phyloP scores from a whole-genome alignment of 1,284 basidiomycete genomes.

The Melanopsichium pennsylvanicum region DNA sequence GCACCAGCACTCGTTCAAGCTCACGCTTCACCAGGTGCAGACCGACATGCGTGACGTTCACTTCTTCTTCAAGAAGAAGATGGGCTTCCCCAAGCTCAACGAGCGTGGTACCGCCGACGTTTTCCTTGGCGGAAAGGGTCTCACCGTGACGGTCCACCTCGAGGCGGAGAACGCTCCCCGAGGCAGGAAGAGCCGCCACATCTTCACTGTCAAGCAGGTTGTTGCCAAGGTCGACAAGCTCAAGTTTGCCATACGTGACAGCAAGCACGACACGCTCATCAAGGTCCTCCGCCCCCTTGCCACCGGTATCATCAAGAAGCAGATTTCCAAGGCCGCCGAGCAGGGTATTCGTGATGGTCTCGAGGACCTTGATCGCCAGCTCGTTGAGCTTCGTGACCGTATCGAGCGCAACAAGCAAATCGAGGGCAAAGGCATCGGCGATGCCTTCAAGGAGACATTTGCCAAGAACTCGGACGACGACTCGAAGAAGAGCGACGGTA shows the following conservation, averaged over 20 bases:
- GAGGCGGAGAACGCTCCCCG: slow-evolving; percentile 71
- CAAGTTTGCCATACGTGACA: slow-evolving; percentile 88
- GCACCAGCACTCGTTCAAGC: slow-evolving; percentile 59
- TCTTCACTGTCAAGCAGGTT: slow-evolving; percentile 81
- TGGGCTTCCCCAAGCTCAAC: slow-evolving; percentile 78
- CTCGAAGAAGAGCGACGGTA: slow-evolving; percentile 59
- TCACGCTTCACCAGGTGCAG: slow-evolving; percentile 78
- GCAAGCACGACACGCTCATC: slow-evolving; percentile 88
- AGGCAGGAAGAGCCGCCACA: slow-evolving; percentile 66
- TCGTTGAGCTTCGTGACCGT: slow-evolving; percentile 78
- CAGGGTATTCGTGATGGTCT: slow-evolving; percentile 80
- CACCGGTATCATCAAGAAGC: slow-evolving; percentile 79
- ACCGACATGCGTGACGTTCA: slow-evolving; percentile 91
- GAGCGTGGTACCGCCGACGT: slow-evolving; percentile 95
- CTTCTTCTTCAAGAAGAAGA: slow-evolving; percentile 72
- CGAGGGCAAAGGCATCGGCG: slow-evolving; percentile 45
- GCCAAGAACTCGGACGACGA: slow-evolving; percentile 63
- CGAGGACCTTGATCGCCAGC: slow-evolving; percentile 85
- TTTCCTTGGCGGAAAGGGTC: slow-evolving; percentile 79
- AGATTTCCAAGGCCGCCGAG: slow-evolving; percentile 83
- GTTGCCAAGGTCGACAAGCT: slow-evolving; percentile 82
- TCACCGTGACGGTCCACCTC: slow-evolving; percentile 70
- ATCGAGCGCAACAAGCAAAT: slow-evolving; percentile 69
- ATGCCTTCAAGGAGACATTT: slow-evolving; percentile 75
- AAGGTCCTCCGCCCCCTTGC: slow-evolving; percentile 73